Conservation (phyloP, 176 grass and related monocot species). For the Neostapfia colusana region DNA sequence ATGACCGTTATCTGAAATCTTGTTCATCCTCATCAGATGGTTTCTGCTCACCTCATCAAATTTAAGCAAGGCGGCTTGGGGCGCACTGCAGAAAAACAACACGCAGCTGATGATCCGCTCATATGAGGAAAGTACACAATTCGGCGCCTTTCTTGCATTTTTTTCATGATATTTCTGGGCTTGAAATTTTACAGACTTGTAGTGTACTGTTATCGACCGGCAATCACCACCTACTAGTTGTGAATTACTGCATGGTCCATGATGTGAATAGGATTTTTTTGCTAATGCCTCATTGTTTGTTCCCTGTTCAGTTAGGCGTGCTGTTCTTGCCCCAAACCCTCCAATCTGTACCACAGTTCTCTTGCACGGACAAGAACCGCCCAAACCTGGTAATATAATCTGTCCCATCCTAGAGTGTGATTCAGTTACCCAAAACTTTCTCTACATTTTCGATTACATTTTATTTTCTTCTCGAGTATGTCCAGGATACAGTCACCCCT, state of each 20-base stretch:
- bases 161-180: background rate
- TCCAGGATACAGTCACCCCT: constrained; percentile 24
- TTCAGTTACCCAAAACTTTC: background rate
- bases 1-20: background rate
- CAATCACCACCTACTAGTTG: background rate
- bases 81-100: constrained; percentile 92
- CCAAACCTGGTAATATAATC: constrained; percentile 34
- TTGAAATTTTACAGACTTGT: background rate
- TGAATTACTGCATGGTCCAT: background rate
- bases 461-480: background rate
- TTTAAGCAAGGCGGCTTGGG: constrained; percentile 99
- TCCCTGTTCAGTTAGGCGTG: constrained; percentile 66
- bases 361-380: constrained; percentile 52
- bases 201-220: background rate
- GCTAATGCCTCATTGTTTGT: constrained; percentile 3
- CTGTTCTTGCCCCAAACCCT: constrained; percentile 71
- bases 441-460: background rate
- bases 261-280: background rate
- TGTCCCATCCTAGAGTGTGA: background rate
- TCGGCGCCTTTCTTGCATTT: constrained; percentile 10
- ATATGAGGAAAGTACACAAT: constrained; percentile 65
- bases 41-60: constrained; percentile 94
- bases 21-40: constrained; percentile 54
- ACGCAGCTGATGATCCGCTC: constrained; percentile 96
- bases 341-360: constrained; percentile 44